A percentile compares a stretch with the other conserved stretches of the same genome.
Conservation (phyloP, 1,284 basidiomycete species). For the Cutaneotrichosporon spelunceum region DNA sequence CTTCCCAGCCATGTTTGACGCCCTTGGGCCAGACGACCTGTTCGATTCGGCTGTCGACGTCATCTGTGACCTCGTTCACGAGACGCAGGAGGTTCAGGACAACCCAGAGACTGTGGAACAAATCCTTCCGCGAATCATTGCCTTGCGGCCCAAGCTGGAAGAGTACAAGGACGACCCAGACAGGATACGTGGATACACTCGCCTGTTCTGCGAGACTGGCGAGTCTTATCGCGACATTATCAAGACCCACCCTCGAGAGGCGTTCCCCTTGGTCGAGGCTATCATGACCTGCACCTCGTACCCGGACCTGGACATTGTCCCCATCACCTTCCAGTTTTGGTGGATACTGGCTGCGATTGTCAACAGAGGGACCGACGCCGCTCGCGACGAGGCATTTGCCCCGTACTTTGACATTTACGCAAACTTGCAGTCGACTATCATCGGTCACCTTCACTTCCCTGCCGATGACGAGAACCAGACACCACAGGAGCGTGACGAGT, state of each 20-base stretch:
- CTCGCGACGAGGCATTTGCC: constrained; percentile 28
- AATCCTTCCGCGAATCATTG: constrained; percentile 78
- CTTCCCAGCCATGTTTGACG: constrained; percentile 78
- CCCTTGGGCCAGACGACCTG: constrained; percentile 75
- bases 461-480: constrained; percentile 68
- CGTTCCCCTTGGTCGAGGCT: constrained; percentile 90
- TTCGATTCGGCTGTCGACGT: constrained; percentile 92
- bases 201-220: constrained; percentile 91
- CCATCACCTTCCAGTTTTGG: constrained; percentile 99
- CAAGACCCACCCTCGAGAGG: constrained; percentile 79
- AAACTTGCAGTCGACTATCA: constrained; percentile 79
- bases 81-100: constrained; percentile 96
- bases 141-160: constrained; percentile 63
- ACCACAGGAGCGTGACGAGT: constrained; percentile 87
- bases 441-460: constrained; percentile 90
- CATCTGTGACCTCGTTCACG: constrained; percentile 92
- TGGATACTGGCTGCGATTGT: constrained; percentile 82
- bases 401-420: constrained; percentile 75
- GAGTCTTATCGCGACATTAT: constrained; percentile 92
- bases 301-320: constrained; percentile 91
- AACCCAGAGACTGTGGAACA: constrained; percentile 84
- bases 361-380: constrained; percentile 50
- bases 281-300: constrained; percentile 93
- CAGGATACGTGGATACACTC: constrained; percentile 81
- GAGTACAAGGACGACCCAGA: constrained; percentile 71